Conservation (phyloP, 2,329 filamentous ascomycete genomes). For the Botryotinia globosa region DNA sequence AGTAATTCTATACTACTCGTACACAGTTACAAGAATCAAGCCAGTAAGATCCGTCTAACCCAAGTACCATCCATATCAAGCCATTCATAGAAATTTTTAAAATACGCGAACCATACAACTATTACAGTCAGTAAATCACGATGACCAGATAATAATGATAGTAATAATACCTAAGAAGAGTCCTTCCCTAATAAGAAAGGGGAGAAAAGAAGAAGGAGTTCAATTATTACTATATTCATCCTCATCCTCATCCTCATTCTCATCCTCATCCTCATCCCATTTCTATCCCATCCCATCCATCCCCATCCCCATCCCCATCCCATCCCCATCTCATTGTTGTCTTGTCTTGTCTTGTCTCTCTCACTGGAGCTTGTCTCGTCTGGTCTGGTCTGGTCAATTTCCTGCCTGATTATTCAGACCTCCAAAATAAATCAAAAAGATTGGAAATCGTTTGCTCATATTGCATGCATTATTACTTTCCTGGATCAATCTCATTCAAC, state of each 20-base stretch:
- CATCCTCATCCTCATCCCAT: not conserved
- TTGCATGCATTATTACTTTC: conserved; percentile 1
- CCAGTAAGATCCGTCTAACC: not conserved
- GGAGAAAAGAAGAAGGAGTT: not conserved
- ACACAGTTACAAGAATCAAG: not conserved
- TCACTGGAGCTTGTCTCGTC: too few species aligned
- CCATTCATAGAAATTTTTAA: not conserved
- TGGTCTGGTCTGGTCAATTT: not conserved
- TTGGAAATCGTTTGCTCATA: conserved; percentile 12
- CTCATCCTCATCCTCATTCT: not conserved
- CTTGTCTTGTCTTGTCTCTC: not conserved
- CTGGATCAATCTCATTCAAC: not conserved
- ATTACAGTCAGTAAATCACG: too few species aligned
- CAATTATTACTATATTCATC: not conserved
- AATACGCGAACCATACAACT: not conserved
- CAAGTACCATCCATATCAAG: not conserved
- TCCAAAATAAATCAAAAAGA: not conserved
- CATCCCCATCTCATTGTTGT: not conserved
- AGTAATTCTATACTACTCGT: too few species aligned
- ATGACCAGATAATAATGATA: not conserved
- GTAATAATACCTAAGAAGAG: not conserved
- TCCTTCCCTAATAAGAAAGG: not conserved
- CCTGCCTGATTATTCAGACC: not conserved
- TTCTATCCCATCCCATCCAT: not conserved
- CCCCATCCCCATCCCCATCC: not conserved